Percentiles rank a stretch among this genome's conserved stretches.
These are phyloP conservation scores for Eucommia ulmoides DNA, from an alignment of 257 asterid species.

Conservation along the genomic window DNA sequence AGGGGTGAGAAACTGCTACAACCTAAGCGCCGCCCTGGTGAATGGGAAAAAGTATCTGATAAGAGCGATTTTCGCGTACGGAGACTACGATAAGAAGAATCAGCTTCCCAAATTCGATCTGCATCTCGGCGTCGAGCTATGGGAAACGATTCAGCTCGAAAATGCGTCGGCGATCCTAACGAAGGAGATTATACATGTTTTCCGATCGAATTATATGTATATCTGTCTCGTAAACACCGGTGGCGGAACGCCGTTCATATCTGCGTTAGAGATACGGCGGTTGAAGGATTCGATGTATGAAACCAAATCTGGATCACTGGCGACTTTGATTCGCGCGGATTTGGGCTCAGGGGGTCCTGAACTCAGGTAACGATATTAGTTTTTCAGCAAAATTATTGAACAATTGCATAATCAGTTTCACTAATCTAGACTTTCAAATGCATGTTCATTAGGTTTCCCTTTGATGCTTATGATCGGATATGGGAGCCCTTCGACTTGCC, in stretches of 20 bases:
- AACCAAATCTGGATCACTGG: conserved; percentile 11
- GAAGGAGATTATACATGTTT: conserved; percentile 20
- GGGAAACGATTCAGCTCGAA: conserved; percentile 7
- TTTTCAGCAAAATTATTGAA: not conserved
- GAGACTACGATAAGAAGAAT: conserved; percentile 18
- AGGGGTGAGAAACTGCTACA: conserved; percentile 16
- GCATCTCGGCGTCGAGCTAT: conserved; percentile 24
- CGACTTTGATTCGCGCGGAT: not conserved
- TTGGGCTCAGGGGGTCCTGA: not conserved
- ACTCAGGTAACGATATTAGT: not conserved
- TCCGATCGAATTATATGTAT: conserved; percentile 17
- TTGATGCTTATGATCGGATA: conserved; percentile 14
- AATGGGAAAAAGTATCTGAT: conserved; percentile 11
- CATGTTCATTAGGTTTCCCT: not conserved
- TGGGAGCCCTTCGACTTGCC: conserved; percentile 5
- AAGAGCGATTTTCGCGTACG: conserved; percentile 22
- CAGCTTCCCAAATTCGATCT: conserved; percentile 21
- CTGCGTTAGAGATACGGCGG: conserved; percentile 20
- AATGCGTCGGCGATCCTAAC: not conserved
- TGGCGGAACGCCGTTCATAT: conserved; percentile 24
- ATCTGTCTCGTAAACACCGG: conserved; percentile 22
- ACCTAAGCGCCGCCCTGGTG: conserved; percentile 3
- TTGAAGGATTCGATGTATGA: not conserved
- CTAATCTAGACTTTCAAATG: not conserved
- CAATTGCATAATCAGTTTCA: not conserved